Evolutionary conservation across 768 basidiomycete species (phyloP).

Genomic region (Gautieria morchelliformis): DNA sequence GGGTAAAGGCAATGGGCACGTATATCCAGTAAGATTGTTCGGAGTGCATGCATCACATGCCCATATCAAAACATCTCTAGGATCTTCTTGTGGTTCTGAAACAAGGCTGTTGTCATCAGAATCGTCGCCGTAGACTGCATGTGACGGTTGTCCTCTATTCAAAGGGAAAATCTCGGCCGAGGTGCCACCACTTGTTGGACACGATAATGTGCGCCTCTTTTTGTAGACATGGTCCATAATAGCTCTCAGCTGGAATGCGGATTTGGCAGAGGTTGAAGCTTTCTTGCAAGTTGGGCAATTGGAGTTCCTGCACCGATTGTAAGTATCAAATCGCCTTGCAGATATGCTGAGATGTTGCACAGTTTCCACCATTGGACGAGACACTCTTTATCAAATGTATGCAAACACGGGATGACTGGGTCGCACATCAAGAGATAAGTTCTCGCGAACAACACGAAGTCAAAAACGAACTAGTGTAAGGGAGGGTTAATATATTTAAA

Average conservation of each 20-base stretch:
- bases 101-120: neutral
- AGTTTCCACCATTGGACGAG: conserved; percentile 1
- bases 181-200: neutral
- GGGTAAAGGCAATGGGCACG: conserved; percentile 1
- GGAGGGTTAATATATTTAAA: neutral
- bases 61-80: neutral
- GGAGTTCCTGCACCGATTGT: neutral
- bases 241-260: conserved; percentile 5
- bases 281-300: conserved; percentile 7
- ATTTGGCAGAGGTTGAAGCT: conserved; percentile 1
- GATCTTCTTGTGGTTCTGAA: neutral
- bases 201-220: neutral
- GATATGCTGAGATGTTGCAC: neutral
- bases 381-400: conserved; percentile 7
- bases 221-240: conserved; percentile 2
- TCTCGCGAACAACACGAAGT: neutral
- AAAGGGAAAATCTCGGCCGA: conserved; percentile 4
- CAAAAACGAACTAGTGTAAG: conserved; percentile 2
- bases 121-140: neutral
- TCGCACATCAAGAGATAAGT: neutral
- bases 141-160: neutral
- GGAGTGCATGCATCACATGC: conserved; percentile 3
- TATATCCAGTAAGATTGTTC: conserved; percentile 4
- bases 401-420: conserved; percentile 7
- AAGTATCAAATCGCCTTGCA: neutral